Evolutionary conservation across 495 filamentous ascomycete species (phyloP).

Genomic region (Penicillium malachiteum): DNA sequence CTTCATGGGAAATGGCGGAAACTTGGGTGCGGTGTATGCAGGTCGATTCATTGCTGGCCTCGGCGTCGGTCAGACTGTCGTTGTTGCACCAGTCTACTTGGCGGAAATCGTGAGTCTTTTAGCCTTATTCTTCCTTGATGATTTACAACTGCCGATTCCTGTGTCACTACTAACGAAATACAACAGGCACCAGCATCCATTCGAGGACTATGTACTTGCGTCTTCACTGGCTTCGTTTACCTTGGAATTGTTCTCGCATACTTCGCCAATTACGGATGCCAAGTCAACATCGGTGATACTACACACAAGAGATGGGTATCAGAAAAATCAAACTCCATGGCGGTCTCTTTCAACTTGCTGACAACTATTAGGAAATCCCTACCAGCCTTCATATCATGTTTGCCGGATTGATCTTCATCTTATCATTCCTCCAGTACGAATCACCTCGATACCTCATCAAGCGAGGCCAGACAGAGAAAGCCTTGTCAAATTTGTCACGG

Average conservation of each 20-base stretch:
- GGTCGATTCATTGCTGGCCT: slow-evolving; percentile 68
- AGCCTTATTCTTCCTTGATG: background rate
- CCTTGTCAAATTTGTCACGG: slow-evolving; percentile 39
- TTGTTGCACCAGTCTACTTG: slow-evolving; percentile 58
- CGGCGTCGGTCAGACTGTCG: slow-evolving; percentile 66
- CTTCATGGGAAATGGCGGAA: slow-evolving; percentile 63
- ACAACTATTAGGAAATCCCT: slow-evolving; percentile 51
- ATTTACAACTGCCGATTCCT: background rate
- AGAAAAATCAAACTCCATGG: slow-evolving; percentile 12
- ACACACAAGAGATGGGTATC: slow-evolving; percentile 60
- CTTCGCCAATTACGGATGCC: slow-evolving; percentile 53
- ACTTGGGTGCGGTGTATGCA: slow-evolving; percentile 61
- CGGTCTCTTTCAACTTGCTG: slow-evolving; percentile 5
- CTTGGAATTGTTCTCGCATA: slow-evolving; percentile 48
- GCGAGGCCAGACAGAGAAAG: slow-evolving; percentile 53
- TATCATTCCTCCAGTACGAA: slow-evolving; percentile 65
- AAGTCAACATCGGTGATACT: slow-evolving; percentile 55
- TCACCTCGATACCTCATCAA: slow-evolving; percentile 64
- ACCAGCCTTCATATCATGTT: slow-evolving; percentile 73
- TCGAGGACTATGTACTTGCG: slow-evolving; percentile 66
- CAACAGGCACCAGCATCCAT: slow-evolving; percentile 54
- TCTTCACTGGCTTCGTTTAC: slow-evolving; percentile 60
- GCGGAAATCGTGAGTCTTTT: slow-evolving; percentile 43
- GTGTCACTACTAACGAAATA: background rate
- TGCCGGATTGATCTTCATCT: slow-evolving; percentile 61